Evolutionary conservation across 345 rosid species (phyloP).

Genomic region (Theobroma cacao): DNA sequence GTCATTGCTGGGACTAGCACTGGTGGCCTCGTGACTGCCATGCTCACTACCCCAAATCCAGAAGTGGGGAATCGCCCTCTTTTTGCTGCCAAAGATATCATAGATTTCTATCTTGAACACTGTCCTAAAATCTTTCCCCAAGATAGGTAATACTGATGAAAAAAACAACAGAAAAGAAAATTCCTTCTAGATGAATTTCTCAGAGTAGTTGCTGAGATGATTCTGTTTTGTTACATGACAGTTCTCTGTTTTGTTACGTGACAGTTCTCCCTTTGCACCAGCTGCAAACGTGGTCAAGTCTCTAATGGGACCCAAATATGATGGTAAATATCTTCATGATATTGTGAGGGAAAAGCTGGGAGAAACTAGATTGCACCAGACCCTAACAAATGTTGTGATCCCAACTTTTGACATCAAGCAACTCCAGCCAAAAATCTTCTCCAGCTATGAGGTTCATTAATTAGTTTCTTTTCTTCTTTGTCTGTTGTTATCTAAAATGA

Average conservation of each 20-base stretch:
- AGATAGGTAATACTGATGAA: neutral
- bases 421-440: conserved; percentile 51
- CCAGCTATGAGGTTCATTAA: conserved; percentile 35
- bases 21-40: conserved; percentile 66
- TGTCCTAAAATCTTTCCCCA: conserved; percentile 45
- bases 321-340: conserved; percentile 39
- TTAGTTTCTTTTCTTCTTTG: neutral
- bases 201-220: neutral
- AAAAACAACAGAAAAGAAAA: neutral
- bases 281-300: conserved; percentile 28
- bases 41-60: conserved; percentile 62
- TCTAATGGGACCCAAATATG: conserved; percentile 49
- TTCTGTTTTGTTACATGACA: neutral
- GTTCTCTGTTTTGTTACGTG: neutral
- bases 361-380: conserved; percentile 24
- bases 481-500: neutral
- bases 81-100: conserved; percentile 56
- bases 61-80: conserved; percentile 43
- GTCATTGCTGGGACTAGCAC: conserved; percentile 72
- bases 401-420: conserved; percentile 53
- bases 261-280: neutral
- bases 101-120: conserved; percentile 31
- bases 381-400: conserved; percentile 46
- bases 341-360: conserved; percentile 38
- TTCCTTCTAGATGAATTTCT: neutral